Percentiles rank a stretch among this genome's conserved stretches.
These are phyloP conservation scores for Picochlorum sp. DNA, from an alignment of 139 green algal species.

Conservation along the genomic window DNA sequence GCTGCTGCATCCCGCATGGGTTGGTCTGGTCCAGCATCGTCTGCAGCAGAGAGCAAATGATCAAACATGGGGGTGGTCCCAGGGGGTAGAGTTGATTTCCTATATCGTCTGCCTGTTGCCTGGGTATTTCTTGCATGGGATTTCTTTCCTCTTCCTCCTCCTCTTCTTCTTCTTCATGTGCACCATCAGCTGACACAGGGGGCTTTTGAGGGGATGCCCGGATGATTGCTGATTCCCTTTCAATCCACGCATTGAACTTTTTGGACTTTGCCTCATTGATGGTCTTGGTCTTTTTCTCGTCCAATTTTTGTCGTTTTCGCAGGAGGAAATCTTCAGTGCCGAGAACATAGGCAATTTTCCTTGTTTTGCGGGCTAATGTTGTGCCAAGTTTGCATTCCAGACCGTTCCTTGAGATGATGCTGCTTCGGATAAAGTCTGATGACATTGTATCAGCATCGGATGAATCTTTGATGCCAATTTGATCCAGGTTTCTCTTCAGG, in stretches of 20 bases:
- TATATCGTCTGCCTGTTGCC: too few relatives aligned
- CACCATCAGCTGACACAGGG: too few relatives aligned
- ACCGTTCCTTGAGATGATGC: slow-evolving; percentile 59
- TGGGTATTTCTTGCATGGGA: too few relatives aligned
- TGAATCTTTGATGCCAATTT: slow-evolving; percentile 13
- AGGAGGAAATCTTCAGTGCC: slow-evolving; percentile 89
- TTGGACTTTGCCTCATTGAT: not conserved
- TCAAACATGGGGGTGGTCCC: too few relatives aligned
- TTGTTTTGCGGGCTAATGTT: slow-evolving; percentile 13
- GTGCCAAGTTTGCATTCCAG: slow-evolving; percentile 84
- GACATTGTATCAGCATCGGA: slow-evolving; percentile 7
- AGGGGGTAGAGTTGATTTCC: too few relatives aligned
- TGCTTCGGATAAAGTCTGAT: slow-evolving; percentile 7
- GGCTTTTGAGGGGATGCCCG: too few relatives aligned
- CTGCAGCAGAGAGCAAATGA: too few relatives aligned
- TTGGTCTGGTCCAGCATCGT: too few relatives aligned
- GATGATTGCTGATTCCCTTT: not conserved
- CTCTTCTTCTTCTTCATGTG: too few relatives aligned
- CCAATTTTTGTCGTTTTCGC: slow-evolving; percentile 12
- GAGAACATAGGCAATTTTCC: slow-evolving; percentile 81
- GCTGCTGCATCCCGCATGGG: too few relatives aligned
- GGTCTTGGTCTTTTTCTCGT: not conserved
- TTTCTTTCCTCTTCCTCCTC: too few relatives aligned
- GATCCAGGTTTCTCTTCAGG: slow-evolving; percentile 43
- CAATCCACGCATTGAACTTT: slow-evolving; percentile 28